Evolutionary conservation across 495 filamentous ascomycete species (phyloP), one percentile per base, ranked within the genome.

Genomic region (Neurospora sp.): DNA sequence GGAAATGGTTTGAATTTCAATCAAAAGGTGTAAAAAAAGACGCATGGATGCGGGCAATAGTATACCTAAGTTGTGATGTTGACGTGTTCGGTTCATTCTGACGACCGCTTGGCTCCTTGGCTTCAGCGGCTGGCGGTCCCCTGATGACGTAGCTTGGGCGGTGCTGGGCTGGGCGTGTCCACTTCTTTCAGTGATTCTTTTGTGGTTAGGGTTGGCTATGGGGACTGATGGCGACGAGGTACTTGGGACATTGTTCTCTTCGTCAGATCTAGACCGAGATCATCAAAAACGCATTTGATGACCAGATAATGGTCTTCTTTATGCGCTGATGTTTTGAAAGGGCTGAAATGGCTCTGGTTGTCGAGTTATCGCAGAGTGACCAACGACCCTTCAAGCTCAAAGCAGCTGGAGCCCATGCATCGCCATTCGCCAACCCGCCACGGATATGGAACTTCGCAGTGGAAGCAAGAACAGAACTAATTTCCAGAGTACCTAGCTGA

Each of bases 251-350:
- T 28, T 2, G 0, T 15, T 13, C 15, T 13, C n/a, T 45, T 0
- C 7, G 7, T 45, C 0, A n/a, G 2, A 1, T n/a, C 4, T 2
- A 3, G 2, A 10, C 0, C 0, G 0, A 45, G 19, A 45, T 2
- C 7, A 0, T n/a, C 19, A 9, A 45, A 21, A 40, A 9, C 11
- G n/a, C 9, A 3, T 11, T 21, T 21, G n/a, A 5, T 11, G 3
- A 5, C 1, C 4, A 10, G 43, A n/a, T 0, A 3, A 21, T 48
- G 3, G 9, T 48, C n/a, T 48, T 0, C 1, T 48, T 4, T 1
- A 48, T 21, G 3, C 0, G 4, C 9, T 4, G 1, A 38, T 9
- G 9, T 13, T 54, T 54, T 11, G 4, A 5, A 13, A 24, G n/a
- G 42, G 10, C 0, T 13, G 4, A 5, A 24, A 2, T 4, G 4